phyloP scores from a whole-genome alignment of 2,329 filamentous ascomycete species.

The Paraphaeosphaeria sporulosa region DNA sequence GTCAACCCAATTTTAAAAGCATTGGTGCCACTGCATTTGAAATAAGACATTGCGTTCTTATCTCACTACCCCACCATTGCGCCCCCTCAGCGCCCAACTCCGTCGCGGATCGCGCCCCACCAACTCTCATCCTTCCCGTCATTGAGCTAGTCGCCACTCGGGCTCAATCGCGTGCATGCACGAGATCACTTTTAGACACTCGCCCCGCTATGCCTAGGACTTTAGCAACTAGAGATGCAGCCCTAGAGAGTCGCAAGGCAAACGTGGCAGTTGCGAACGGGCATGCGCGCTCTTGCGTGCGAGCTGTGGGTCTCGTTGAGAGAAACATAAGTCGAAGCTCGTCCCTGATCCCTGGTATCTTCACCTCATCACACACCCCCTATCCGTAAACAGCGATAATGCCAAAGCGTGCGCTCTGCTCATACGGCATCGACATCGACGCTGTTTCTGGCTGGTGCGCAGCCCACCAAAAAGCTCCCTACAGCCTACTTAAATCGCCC shows the following conservation, averaged over 20 bases:
- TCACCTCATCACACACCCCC: background rate
- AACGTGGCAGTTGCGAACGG: no score
- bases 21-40: background rate
- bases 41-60: conserved; percentile 7
- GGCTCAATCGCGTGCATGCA: conserved; percentile 14
- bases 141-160: conserved; percentile 1
- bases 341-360: background rate
- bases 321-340: background rate
- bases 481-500: background rate
- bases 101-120: conserved; percentile 21
- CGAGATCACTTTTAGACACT: conserved; percentile 1
- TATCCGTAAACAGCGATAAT: conserved; percentile 21
- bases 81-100: conserved; percentile 27
- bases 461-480: background rate
- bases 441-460: conserved; percentile 32
- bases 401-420: conserved; percentile 49
- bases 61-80: background rate
- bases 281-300: background rate
- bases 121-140: conserved; percentile 12
- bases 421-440: conserved; percentile 54
- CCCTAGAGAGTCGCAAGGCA: background rate
- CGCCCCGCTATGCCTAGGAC: background rate
- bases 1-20: conserved; percentile 12
- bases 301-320: background rate
- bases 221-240: background rate